Base-by-base conservation (phyloP, 495 filamentous ascomycete species). In the Penicillium herquei region DNA sequence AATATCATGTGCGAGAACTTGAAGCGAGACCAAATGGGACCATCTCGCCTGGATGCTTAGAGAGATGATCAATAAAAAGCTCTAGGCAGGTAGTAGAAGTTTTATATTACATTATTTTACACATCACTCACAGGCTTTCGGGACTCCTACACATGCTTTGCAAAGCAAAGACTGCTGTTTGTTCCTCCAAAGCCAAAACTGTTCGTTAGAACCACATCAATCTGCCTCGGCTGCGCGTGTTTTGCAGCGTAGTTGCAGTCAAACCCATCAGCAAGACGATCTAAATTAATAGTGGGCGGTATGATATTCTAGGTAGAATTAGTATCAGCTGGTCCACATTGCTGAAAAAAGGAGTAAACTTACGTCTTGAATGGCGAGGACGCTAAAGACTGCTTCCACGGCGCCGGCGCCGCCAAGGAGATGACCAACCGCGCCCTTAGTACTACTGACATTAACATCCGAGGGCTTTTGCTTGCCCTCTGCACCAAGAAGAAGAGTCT, bases 151-250 rank as follows among this genome's bases (percentile, higher is more conserved):
- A 48, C 46, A 33, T 60, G 61, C 16, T 62, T 59, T 34, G 70
- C 81, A 69, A 98, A 96, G 56, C 91, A 93, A 41, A 98, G 74
- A 57, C 83, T 90, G 42, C 92, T 92, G 75, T 98, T 98, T 8
- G 94, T 98, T 31, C 94, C 94, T 9, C 94, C 94, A 76, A 98
- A 98, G 1, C 94, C 94, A 78, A 98, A 98, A 65, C 93, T 98
- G 64, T 98, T 98, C 16, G 90, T 91, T 61, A 98, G 57, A 33
- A 87, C 87, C 26, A 92, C 88, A 53, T 87, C 78, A 18, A 97
- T 84, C 40, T 62, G 64, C 9, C 84, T 84, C 30, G 86, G 67
- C 65, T 97, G 92, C 2, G 89, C 78, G 32, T 77, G 56, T 1
- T 84, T 76, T 0, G 91, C 85, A 3, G 95, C 85, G 72, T 96